Conservation (phyloP, 768 basidiomycete genomes). For the Vararia minispora region DNA sequence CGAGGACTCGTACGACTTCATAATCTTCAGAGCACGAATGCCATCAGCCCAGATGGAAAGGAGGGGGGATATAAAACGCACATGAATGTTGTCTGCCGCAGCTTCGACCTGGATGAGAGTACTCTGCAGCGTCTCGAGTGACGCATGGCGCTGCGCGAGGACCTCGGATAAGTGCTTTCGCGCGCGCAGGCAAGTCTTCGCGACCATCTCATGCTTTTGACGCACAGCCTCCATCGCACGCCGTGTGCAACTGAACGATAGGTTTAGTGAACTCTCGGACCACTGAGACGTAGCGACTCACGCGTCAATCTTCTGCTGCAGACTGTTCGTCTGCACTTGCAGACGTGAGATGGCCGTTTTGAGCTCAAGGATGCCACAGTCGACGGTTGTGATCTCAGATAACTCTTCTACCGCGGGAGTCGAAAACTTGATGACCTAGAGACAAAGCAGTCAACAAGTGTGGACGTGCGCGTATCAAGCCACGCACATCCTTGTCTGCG, state of each 20-base stretch:
- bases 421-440: conserved; percentile 76
- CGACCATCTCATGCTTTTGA: conserved; percentile 60
- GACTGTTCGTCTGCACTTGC: conserved; percentile 51
- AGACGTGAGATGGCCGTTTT: conserved; percentile 59
- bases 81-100: conserved; percentile 84
- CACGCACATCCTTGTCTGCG: conserved; percentile 53
- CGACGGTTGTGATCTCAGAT: conserved; percentile 61
- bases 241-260: conserved; percentile 41
- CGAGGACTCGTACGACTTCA: conserved; percentile 79
- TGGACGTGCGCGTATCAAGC: background rate
- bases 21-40: conserved; percentile 41
- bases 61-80: conserved; percentile 26
- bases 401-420: conserved; percentile 26
- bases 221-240: conserved; percentile 57
- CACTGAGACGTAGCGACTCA: conserved; percentile 23
- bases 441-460: background rate
- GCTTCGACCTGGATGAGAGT: conserved; percentile 78
- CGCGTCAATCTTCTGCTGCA: conserved; percentile 68
- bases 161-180: conserved; percentile 76
- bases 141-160: conserved; percentile 59
- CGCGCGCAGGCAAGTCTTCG: conserved; percentile 67
- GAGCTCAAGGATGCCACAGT: conserved; percentile 73
- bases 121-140: conserved; percentile 62
- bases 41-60: background rate
- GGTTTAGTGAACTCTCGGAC: background rate